phyloP scores from a whole-genome alignment of 441 rosid species.

The Populus hybrid region DNA sequence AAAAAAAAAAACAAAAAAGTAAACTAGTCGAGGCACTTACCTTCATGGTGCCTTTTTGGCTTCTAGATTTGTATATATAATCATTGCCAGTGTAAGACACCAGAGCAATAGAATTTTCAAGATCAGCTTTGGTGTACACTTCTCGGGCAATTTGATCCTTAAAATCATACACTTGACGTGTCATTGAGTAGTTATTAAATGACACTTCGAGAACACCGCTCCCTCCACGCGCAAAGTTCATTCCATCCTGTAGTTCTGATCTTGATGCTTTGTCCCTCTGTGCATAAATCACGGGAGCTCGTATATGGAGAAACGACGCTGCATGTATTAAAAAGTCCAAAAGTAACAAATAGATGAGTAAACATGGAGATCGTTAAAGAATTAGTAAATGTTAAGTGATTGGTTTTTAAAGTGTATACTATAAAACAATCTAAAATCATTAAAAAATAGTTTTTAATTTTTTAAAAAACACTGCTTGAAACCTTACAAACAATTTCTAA shows the following conservation, averaged over 20 bases:
- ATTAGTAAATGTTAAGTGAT: too few relatives aligned
- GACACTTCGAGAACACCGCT: constrained; percentile 41
- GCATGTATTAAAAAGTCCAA: not conserved
- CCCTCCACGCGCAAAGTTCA: constrained; percentile 49
- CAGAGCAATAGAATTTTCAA: constrained; percentile 31
- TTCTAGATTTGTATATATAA: constrained; percentile 20
- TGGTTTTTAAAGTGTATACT: too few relatives aligned
- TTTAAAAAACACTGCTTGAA: too few relatives aligned
- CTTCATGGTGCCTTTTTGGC: constrained; percentile 18
- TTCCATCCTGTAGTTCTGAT: constrained; percentile 23
- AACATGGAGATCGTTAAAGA: too few relatives aligned
- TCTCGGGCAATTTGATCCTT: constrained; percentile 22
- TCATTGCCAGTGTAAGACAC: constrained; percentile 43
- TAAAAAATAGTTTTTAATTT: too few relatives aligned
- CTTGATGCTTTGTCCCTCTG: constrained; percentile 16
- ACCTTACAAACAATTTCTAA: too few relatives aligned
- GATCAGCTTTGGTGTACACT: constrained; percentile 26
- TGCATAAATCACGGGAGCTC: constrained; percentile 28
- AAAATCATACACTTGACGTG: constrained; percentile 33
- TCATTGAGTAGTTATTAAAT: constrained; percentile 37
- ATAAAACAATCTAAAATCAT: too few relatives aligned
- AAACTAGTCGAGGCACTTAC: constrained; percentile 8
- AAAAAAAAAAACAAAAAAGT: not conserved
- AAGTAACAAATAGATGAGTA: too few relatives aligned
- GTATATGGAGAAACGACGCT: constrained; percentile 36